These are phyloP conservation scores for Acacia crassicarpa DNA, from an alignment of 306 rosid genomes.

Conservation along the genomic window DNA sequence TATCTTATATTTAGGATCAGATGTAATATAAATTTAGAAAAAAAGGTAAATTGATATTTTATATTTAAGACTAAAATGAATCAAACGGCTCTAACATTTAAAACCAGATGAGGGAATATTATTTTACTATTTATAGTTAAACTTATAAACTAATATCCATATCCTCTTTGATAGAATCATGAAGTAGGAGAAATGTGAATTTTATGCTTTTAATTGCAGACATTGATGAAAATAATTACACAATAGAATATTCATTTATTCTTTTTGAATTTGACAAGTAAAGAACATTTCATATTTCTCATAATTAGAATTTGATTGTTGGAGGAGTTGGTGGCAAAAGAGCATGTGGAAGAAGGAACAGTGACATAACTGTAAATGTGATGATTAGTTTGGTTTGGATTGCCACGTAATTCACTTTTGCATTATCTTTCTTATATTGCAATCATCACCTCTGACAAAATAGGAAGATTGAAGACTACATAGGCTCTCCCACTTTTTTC, in stretches of 20 bases:
- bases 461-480: neutral
- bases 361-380: neutral
- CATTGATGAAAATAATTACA: no score
- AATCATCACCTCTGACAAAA: conserved; percentile 32
- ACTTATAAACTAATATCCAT: neutral
- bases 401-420: conserved; percentile 20
- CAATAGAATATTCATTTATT: no score
- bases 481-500: conserved; percentile 8
- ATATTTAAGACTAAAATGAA: no score
- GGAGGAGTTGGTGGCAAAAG: neutral
- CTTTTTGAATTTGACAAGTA: neutral
- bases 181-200: no score
- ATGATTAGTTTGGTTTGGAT: neutral
- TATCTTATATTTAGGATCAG: no score
- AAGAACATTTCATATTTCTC: neutral
- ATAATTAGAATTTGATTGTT: neutral
- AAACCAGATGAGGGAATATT: no score
- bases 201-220: neutral
- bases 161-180: neutral
- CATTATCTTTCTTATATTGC: conserved; percentile 8
- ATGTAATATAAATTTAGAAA: no score
- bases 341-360: neutral
- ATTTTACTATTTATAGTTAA: no score
- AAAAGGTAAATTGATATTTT: no score
- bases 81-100: no score